A percentile compares a stretch with the other conserved stretches of the same genome.
These are phyloP conservation scores for Apiospora rasikravindrae DNA, from an alignment of 2,329 filamentous ascomycete genomes.

Conservation along the genomic window DNA sequence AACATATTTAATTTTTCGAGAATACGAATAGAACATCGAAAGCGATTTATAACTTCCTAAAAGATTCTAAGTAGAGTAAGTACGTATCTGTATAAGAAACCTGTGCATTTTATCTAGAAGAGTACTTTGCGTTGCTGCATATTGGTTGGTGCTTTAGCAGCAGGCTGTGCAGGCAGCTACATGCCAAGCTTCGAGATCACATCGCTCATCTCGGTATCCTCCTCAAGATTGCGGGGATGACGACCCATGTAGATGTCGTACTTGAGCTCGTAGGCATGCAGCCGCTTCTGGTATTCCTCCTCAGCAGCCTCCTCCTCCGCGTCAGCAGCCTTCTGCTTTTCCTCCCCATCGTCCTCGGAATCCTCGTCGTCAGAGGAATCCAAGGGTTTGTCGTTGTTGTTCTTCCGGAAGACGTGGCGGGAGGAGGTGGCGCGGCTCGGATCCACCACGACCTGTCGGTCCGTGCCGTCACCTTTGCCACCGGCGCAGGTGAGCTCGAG, in stretches of 20 bases:
- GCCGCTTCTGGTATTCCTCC: background rate
- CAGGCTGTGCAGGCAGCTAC: too few species aligned
- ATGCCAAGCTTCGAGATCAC: background rate
- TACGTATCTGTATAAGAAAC: too few species aligned
- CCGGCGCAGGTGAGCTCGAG: background rate
- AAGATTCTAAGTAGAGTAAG: too few species aligned
- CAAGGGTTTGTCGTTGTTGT: background rate
- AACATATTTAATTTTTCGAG: too few species aligned
- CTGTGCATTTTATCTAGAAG: too few species aligned
- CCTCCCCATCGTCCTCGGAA: background rate
- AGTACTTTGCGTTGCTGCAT: too few species aligned
- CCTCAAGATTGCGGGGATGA: background rate
- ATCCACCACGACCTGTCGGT: background rate
- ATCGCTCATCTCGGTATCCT: background rate
- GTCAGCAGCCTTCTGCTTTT: background rate
- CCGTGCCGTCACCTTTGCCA: background rate
- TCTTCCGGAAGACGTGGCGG: background rate
- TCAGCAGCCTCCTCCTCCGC: background rate
- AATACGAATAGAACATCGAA: too few species aligned
- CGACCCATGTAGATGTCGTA: background rate
- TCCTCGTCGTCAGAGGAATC: background rate
- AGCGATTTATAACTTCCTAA: too few species aligned
- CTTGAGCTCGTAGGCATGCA: background rate
- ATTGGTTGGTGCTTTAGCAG: too few species aligned
- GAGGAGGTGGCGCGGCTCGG: background rate